phyloP scores from a whole-genome alignment of 208 protist genomes.

The Acanthamoeba sp. region DNA sequence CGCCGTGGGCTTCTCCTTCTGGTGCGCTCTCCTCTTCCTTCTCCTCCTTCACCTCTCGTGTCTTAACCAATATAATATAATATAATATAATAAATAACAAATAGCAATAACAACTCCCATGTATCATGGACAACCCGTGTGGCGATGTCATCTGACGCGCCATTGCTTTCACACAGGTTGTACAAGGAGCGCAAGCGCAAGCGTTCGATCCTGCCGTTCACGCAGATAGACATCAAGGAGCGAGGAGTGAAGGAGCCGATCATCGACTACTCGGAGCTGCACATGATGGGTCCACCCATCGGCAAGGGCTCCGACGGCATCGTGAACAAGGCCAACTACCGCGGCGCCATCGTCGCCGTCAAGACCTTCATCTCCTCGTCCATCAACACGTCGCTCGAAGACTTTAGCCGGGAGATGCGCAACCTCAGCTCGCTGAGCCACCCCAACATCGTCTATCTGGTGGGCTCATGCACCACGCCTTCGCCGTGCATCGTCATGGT shows the following conservation, averaged over 20 bases:
- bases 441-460: conserved; percentile 12
- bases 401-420: conserved; percentile 36
- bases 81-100: too few relatives aligned
- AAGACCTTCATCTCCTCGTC: conserved; percentile 52
- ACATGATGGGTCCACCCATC: conserved; percentile 45
- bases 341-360: conserved; percentile 36
- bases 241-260: conserved; percentile 31
- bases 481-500: conserved; percentile 52
- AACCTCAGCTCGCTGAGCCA: conserved; percentile 37
- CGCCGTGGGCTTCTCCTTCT: background rate
- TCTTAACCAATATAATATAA: too few relatives aligned
- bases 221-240: conserved; percentile 38
- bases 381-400: conserved; percentile 39
- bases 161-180: background rate
- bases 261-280: conserved; percentile 54
- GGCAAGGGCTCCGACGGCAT: conserved; percentile 61
- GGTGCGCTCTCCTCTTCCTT: background rate
- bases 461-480: conserved; percentile 19
- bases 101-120: too few relatives aligned
- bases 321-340: conserved; percentile 53
- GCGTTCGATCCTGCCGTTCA: conserved; percentile 51
- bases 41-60: background rate
- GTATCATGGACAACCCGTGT: background rate
- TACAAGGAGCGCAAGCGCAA: conserved; percentile 20
- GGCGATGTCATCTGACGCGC: background rate